Conservation (phyloP, 352 stramenopile species). For the Globisporangium canariense region DNA sequence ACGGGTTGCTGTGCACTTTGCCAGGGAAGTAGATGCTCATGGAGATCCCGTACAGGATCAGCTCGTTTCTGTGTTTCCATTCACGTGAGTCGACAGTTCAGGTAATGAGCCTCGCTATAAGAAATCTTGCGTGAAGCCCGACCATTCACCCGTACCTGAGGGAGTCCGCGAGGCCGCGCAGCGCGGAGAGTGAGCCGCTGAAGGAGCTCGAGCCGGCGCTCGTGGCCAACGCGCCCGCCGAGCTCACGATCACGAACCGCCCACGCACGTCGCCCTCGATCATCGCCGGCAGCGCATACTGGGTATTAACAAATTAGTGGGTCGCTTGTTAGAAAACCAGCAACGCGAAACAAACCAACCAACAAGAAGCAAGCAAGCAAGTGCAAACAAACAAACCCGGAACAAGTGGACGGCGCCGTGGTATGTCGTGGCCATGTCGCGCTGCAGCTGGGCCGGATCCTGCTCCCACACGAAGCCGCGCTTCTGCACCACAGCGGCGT, state of each 20-base stretch:
- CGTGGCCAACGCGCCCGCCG: slow-evolving; percentile 41
- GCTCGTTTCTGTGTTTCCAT: slow-evolving; percentile 33
- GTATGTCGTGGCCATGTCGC: slow-evolving; percentile 62
- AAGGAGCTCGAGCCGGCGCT: slow-evolving; percentile 90
- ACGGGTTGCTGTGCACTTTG: slow-evolving; percentile 24
- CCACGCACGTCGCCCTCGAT: slow-evolving; percentile 38
- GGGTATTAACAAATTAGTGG: neutral
- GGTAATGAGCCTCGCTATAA: too few species aligned
- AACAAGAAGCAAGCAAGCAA: neutral
- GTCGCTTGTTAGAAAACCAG: neutral
- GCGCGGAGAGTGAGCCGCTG: slow-evolving; percentile 86
- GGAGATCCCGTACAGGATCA: slow-evolving; percentile 71
- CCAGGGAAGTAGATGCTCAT: slow-evolving; percentile 90
- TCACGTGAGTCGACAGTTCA: too few species aligned
- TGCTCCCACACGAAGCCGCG: slow-evolving; percentile 61
- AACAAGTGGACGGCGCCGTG: slow-evolving; percentile 46
- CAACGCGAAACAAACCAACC: too few species aligned
- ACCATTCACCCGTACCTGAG: slow-evolving; percentile 39
- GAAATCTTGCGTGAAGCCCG: neutral
- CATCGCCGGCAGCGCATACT: slow-evolving; percentile 54
- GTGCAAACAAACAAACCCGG: slow-evolving; percentile 25
- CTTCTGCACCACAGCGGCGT: slow-evolving; percentile 27
- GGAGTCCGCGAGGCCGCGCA: slow-evolving; percentile 89
- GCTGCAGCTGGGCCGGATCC: slow-evolving; percentile 35
- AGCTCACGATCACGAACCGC: slow-evolving; percentile 59